Conservation (phyloP, 2,329 filamentous ascomycete species). For the Diaporthe vaccinii region DNA sequence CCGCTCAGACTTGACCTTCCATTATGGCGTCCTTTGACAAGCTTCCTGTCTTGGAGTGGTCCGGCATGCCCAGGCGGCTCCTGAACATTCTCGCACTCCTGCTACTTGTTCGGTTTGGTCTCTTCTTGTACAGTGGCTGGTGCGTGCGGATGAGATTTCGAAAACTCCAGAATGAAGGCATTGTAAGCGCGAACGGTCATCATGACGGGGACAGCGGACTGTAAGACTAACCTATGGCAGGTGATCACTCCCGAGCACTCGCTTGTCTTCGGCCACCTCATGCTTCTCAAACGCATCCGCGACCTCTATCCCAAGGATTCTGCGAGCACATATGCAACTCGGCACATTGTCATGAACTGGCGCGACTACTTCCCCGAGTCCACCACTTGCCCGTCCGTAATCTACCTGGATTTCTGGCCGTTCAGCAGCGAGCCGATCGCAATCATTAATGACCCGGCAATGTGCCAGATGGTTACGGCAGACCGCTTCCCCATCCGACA, state of each 20-base stretch:
- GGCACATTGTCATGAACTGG: constrained; percentile 35
- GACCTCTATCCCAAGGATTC: constrained; percentile 19
- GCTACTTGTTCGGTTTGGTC: neutral
- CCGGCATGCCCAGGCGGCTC: neutral
- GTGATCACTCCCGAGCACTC: constrained; percentile 13
- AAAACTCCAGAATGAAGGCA: constrained; percentile 19
- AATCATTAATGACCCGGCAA: constrained; percentile 11
- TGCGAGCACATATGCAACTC: constrained; percentile 13
- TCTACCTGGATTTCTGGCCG: constrained; percentile 46
- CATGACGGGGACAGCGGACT: neutral
- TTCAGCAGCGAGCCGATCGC: constrained; percentile 41
- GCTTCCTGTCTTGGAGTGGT: neutral
- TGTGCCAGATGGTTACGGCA: constrained; percentile 23
- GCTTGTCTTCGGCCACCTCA: constrained; percentile 21
- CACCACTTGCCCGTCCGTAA: constrained; percentile 37
- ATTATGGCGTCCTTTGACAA: neutral
- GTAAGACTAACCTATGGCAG: neutral
- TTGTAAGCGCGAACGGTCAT: neutral
- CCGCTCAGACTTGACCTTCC: neutral
- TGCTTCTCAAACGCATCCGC: constrained; percentile 18
- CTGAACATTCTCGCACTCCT: neutral
- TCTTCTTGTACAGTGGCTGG: constrained; percentile 17
- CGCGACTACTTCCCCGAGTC: constrained; percentile 39
- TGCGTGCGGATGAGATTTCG: constrained; percentile 14
- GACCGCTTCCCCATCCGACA: constrained; percentile 33